Evolutionary conservation across 345 rosid genomes (phyloP).

Genomic region (Lagerstroemia speciosa): DNA sequence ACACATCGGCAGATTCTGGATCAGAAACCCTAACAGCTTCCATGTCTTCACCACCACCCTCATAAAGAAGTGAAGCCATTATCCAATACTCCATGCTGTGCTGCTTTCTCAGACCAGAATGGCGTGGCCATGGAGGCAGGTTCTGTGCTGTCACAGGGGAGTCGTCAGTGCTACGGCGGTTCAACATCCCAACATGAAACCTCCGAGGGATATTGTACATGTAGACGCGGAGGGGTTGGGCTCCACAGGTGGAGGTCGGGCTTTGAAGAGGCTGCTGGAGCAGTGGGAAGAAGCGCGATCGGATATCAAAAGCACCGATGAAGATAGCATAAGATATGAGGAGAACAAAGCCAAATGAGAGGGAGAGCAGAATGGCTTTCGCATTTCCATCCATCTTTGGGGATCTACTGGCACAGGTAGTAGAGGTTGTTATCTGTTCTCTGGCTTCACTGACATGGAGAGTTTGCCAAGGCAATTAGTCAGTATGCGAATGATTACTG

Average conservation of each 20-base stretch:
- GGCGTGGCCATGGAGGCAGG: conserved; percentile 63
- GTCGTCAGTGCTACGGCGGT: conserved; percentile 29
- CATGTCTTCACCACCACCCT: conserved; percentile 25
- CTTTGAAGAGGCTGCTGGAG: conserved; percentile 24
- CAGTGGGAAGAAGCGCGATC: conserved; percentile 54
- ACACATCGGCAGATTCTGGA: conserved; percentile 80
- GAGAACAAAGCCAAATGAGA: conserved; percentile 29
- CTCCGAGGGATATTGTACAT: conserved; percentile 91
- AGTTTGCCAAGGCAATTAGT: neutral
- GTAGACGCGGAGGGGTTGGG: conserved; percentile 53
- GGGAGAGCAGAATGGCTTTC: conserved; percentile 23
- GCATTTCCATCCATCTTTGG: neutral
- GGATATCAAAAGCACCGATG: conserved; percentile 47
- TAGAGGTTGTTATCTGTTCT: neutral
- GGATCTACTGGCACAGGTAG: neutral
- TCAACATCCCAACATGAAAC: conserved; percentile 75
- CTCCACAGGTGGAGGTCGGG: conserved; percentile 16
- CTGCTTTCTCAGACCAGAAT: conserved; percentile 56
- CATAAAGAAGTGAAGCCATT: conserved; percentile 72
- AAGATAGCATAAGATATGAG: conserved; percentile 38
- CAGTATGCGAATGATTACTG: neutral
- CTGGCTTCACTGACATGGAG: neutral
- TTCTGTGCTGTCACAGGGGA: conserved; percentile 48
- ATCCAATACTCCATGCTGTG: conserved; percentile 98
- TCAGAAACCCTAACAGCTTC: conserved; percentile 87